Evolutionary conservation across 1,284 basidiomycete species (phyloP).

Genomic region (Cutaneotrichosporon cutaneum): DNA sequence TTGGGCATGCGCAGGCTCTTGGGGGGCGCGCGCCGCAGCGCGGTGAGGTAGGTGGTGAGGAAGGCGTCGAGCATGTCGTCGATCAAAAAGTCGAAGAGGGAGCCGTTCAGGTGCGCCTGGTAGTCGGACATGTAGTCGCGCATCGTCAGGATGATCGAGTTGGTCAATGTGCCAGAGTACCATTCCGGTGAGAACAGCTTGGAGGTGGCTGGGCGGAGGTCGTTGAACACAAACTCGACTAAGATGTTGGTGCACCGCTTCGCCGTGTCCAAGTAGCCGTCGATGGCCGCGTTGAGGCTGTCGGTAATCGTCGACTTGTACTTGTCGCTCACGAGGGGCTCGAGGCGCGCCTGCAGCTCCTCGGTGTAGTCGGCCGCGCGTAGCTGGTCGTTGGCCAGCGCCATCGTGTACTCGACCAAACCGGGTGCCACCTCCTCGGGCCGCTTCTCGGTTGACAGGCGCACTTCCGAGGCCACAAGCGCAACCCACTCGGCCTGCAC

Average conservation of each 20-base stretch:
- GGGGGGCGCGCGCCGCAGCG: conserved; percentile 71
- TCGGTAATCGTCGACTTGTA: conserved; percentile 81
- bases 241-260: conserved; percentile 94
- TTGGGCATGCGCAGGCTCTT: conserved; percentile 78
- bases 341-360: conserved; percentile 76
- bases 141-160: conserved; percentile 92
- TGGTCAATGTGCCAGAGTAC: conserved; percentile 62
- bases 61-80: conserved; percentile 93
- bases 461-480: conserved; percentile 79
- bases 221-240: conserved; percentile 93
- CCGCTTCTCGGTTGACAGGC: conserved; percentile 75
- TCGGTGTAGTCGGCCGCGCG: conserved; percentile 94
- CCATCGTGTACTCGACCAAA: conserved; percentile 93
- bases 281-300: conserved; percentile 89
- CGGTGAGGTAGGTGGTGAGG: conserved; percentile 85
- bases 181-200: conserved; percentile 76
- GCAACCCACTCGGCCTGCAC: conserved; percentile 87
- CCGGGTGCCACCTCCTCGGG: conserved; percentile 86
- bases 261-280: conserved; percentile 96
- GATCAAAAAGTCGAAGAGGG: conserved; percentile 85
- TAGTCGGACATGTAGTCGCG: conserved; percentile 94
- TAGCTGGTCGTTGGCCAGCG: conserved; percentile 97
- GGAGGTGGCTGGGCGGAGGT: conserved; percentile 84
- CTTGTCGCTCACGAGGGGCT: conserved; percentile 89
- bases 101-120: conserved; percentile 83